Percentiles rank a stretch among this genome's conserved stretches.
phyloP scores from a whole-genome alignment of 441 rosid genomes.

The Arabidopsis lyrata region DNA sequence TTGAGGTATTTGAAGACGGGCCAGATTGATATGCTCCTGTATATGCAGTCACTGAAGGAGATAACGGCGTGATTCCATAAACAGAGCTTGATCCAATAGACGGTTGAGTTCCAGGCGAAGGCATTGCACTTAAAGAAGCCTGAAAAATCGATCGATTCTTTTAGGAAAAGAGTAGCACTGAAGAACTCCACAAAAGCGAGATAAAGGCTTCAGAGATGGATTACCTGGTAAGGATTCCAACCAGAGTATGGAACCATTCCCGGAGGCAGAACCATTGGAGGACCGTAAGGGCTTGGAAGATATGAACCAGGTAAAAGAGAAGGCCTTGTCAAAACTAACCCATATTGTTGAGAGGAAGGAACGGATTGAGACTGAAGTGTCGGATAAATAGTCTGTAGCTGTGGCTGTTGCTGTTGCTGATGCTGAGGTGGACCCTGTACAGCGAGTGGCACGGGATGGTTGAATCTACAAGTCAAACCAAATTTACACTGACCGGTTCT shows the following conservation, averaged over 20 bases:
- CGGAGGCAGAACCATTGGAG: slow-evolving; percentile 69
- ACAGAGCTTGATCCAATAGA: slow-evolving; percentile 68
- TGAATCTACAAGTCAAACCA: slow-evolving; percentile 88
- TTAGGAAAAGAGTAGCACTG: slow-evolving; percentile 10
- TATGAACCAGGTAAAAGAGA: slow-evolving; percentile 71
- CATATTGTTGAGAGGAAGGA: slow-evolving; percentile 78
- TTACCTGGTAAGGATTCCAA: slow-evolving; percentile 86
- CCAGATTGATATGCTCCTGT: slow-evolving; percentile 68
- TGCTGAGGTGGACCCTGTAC: slow-evolving; percentile 58
- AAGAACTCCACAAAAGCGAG: background rate
- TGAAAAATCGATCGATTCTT: slow-evolving; percentile 31
- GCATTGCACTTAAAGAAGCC: slow-evolving; percentile 67
- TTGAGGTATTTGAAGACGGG: slow-evolving; percentile 59
- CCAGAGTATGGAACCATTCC: slow-evolving; percentile 75
- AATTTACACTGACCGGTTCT: slow-evolving; percentile 96
- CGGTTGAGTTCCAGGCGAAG: slow-evolving; percentile 71
- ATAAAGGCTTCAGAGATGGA: background rate
- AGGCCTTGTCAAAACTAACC: slow-evolving; percentile 82
- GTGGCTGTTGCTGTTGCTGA: slow-evolving; percentile 55
- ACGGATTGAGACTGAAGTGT: slow-evolving; percentile 66
- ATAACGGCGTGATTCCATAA: slow-evolving; percentile 69
- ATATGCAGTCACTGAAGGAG: slow-evolving; percentile 77
- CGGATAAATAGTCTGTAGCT: slow-evolving; percentile 58
- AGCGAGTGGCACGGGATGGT: slow-evolving; percentile 76
- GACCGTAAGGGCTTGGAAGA: slow-evolving; percentile 74